Evolutionary conservation across 225 moss, liverwort and hornwort genomes (phyloP).

Genomic region (Straminergon stramineum): DNA sequence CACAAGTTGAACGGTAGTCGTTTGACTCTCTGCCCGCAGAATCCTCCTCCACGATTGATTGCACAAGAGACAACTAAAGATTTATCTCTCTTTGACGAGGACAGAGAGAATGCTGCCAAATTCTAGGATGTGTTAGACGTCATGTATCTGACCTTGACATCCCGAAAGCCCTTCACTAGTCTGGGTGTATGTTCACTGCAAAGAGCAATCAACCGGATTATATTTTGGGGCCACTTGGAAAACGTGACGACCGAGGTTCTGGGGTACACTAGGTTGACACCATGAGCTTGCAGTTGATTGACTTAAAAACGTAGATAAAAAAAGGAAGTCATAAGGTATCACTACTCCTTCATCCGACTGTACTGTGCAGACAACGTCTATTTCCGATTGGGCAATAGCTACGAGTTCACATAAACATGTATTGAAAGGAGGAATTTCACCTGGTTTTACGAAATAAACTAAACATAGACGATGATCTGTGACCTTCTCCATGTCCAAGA

Average conservation of each 20-base stretch:
- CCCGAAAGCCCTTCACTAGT: conserved; percentile 31
- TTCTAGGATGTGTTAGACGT: neutral
- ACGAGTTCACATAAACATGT: neutral
- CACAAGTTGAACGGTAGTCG: neutral
- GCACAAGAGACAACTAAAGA: neutral
- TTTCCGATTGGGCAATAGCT: neutral
- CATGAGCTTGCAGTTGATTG: neutral
- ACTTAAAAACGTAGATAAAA: neutral
- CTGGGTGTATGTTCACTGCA: conserved; percentile 50
- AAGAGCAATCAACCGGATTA: conserved; percentile 12
- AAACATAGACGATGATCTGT: conserved; percentile 44
- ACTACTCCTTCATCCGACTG: neutral
- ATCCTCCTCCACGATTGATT: neutral
- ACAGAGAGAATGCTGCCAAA: neutral
- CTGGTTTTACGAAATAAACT: conserved; percentile 41
- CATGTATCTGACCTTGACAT: conserved; percentile 40
- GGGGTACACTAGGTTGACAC: neutral
- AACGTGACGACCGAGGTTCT: neutral
- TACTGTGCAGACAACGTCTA: neutral
- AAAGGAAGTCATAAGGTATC: neutral
- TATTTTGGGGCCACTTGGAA: neutral
- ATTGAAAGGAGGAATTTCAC: conserved; percentile 1
- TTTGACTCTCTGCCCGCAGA: neutral
- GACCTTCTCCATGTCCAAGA: conserved; percentile 74
- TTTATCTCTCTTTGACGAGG: neutral